phyloP scores from a whole-genome alignment of 2,329 filamentous ascomycete genomes.

The Diaporthe vaccinii region DNA sequence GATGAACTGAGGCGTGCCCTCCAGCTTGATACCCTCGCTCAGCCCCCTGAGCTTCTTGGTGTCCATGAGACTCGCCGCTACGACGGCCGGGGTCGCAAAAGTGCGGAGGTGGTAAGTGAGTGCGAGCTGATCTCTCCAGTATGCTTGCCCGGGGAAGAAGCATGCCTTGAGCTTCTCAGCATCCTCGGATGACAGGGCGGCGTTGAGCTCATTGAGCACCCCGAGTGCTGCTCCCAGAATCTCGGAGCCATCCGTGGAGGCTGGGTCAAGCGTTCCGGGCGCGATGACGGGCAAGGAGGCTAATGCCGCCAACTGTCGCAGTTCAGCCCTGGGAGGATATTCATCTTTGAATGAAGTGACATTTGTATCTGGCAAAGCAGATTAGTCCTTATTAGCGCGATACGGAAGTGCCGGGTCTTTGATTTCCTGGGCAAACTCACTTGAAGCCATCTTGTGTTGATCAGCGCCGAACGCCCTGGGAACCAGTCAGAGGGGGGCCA shows the following conservation, averaged over 20 bases:
- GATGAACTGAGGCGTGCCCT: constrained; percentile 19
- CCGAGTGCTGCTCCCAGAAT: constrained; percentile 28
- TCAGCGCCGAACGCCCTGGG: neutral
- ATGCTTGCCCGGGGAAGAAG: constrained; percentile 51
- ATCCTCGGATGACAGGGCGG: constrained; percentile 44
- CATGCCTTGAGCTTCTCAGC: constrained; percentile 43
- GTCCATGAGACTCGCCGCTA: constrained; percentile 18
- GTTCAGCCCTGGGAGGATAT: constrained; percentile 19
- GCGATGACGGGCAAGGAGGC: neutral
- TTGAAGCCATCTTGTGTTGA: neutral
- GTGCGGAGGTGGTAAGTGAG: constrained; percentile 55
- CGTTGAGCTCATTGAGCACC: constrained; percentile 43
- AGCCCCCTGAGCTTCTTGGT: constrained; percentile 21
- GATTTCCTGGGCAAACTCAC: neutral
- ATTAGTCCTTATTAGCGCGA: neutral
- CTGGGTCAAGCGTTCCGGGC: constrained; percentile 30
- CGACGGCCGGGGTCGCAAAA: constrained; percentile 45
- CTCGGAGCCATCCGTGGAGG: constrained; percentile 30
- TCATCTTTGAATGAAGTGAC: neutral
- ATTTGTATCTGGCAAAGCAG: neutral
- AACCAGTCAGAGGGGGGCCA: neutral
- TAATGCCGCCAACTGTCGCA: constrained; percentile 20
- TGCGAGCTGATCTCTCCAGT: constrained; percentile 53
- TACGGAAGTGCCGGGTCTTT: neutral
- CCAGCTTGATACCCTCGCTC: neutral